Conservation (phyloP, 2,329 filamentous ascomycete genomes). For the Teratosphaeria destructans region DNA sequence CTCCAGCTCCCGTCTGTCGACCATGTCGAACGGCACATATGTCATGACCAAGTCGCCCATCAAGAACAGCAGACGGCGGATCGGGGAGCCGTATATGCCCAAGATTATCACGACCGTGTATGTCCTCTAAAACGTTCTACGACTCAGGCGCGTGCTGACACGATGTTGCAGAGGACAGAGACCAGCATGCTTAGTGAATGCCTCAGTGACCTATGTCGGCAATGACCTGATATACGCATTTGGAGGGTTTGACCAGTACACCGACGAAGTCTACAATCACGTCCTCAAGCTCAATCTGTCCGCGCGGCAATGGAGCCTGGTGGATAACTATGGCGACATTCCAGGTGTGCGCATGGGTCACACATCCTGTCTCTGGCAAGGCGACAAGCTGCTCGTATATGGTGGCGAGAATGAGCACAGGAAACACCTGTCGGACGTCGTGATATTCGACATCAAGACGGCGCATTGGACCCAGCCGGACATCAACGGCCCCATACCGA, state of each 20-base stretch:
- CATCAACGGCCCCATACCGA: constrained; percentile 72
- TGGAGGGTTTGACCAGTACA: constrained; percentile 97
- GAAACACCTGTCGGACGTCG: constrained; percentile 88
- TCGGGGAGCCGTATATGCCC: constrained; percentile 68
- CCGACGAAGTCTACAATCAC: constrained; percentile 97
- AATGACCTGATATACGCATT: constrained; percentile 98
- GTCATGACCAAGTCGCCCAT: constrained; percentile 81
- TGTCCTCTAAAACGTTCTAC: background rate
- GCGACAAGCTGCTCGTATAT: constrained; percentile 91
- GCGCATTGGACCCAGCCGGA: constrained; percentile 92
- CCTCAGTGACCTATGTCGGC: constrained; percentile 95
- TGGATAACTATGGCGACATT: constrained; percentile 98
- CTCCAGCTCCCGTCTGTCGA: constrained; percentile 7
- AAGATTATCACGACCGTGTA: constrained; percentile 54
- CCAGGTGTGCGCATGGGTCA: constrained; percentile 98
- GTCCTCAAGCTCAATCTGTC: constrained; percentile 80
- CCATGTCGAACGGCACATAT: constrained; percentile 59
- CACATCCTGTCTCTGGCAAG: constrained; percentile 86
- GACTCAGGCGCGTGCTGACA: background rate
- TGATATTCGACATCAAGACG: constrained; percentile 88
- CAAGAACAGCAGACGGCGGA: constrained; percentile 47
- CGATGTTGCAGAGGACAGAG: constrained; percentile 39
- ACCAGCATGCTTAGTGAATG: constrained; percentile 92
- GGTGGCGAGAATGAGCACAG: constrained; percentile 97
- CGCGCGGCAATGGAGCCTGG: constrained; percentile 84